A percentile compares a stretch with the other conserved stretches of the same genome.
Evolutionary conservation across 148 eudicot genomes (phyloP).

Genomic region (Rhododendron henanense): DNA sequence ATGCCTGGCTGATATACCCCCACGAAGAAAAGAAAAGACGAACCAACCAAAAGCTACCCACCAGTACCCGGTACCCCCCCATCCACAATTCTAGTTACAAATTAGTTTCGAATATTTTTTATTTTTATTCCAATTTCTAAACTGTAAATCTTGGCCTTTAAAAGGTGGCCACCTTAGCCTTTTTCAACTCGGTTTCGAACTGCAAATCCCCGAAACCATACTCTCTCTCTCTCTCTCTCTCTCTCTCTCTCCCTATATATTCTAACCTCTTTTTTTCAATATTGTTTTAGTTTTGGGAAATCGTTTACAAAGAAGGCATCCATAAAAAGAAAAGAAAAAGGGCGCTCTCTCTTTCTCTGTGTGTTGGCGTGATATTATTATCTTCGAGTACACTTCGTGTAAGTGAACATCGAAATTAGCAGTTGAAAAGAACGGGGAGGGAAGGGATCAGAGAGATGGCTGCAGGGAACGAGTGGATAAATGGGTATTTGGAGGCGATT

Average conservation of each 20-base stretch:
- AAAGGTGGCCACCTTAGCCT: constrained; percentile 8
- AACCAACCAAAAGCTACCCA: not conserved
- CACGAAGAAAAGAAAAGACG: not conserved
- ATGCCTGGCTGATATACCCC: not conserved
- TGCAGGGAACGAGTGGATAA: constrained; percentile 48
- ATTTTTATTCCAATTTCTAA: not conserved
- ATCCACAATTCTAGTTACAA: not conserved
- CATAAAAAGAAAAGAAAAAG: no score
- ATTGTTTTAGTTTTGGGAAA: no score
- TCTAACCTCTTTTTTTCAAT: no score
- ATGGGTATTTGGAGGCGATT: constrained; percentile 56
- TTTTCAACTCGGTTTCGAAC: not conserved
- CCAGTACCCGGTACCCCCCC: not conserved
- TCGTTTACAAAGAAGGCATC: no score
- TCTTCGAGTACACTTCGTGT: not conserved
- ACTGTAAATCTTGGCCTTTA: constrained; percentile 14
- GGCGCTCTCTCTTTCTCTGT: not conserved
- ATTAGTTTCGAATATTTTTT: not conserved
- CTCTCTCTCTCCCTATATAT: not conserved
- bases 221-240: constrained; percentile 11
- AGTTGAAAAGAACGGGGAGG: not conserved
- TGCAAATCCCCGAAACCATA: not conserved
- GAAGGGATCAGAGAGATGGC: constrained; percentile 19
- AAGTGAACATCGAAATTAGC: not conserved
- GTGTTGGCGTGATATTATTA: not conserved